Conservation (phyloP, 192 early-diverging fungal species). For the Chytriomyces confervae region DNA sequence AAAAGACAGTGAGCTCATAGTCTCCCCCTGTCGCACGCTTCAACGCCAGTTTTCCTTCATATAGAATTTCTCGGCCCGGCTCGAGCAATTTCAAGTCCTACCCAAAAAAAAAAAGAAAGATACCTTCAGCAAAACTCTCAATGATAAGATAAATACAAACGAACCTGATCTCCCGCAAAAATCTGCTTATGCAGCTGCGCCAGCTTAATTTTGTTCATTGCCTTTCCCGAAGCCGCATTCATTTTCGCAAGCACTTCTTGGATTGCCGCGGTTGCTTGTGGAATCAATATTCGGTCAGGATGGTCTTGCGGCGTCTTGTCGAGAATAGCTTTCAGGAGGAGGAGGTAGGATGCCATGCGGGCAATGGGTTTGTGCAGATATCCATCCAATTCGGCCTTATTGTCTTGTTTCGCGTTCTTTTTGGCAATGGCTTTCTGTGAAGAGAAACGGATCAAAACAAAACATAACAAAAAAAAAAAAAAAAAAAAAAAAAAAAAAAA, state of each 20-base stretch:
- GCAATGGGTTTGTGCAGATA: slow-evolving; percentile 68
- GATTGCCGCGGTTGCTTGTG: slow-evolving; percentile 75
- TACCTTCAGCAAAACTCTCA: slow-evolving; percentile 25
- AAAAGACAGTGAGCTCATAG: slow-evolving; percentile 57
- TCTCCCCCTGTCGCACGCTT: slow-evolving; percentile 10
- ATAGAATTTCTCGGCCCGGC: slow-evolving; percentile 72
- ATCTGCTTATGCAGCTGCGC: slow-evolving; percentile 66
- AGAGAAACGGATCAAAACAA: background rate
- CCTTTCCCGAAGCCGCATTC: slow-evolving; percentile 86
- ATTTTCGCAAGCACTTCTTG: slow-evolving; percentile 76
- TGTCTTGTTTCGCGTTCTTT: slow-evolving; percentile 6
- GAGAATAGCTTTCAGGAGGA: slow-evolving; percentile 80
- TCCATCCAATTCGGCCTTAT: slow-evolving; percentile 6
- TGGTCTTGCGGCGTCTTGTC: slow-evolving; percentile 83
- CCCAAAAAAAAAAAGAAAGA: background rate
- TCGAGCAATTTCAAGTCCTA: slow-evolving; percentile 78
- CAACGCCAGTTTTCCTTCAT: slow-evolving; percentile 77
- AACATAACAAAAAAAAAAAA: slow-evolving; percentile 10
- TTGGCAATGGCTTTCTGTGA: slow-evolving; percentile 14
- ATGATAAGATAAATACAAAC: slow-evolving; percentile 50
- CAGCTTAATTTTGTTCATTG: slow-evolving; percentile 86
- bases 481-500: background rate
- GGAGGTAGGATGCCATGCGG: slow-evolving; percentile 83
- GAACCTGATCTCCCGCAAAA: slow-evolving; percentile 2
- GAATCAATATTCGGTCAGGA: slow-evolving; percentile 76